Evolutionary conservation across 805 yeast genomes (phyloP), one percentile per base, ranked within the genome.

Genomic region (Wickerhamomyces canadensis): DNA sequence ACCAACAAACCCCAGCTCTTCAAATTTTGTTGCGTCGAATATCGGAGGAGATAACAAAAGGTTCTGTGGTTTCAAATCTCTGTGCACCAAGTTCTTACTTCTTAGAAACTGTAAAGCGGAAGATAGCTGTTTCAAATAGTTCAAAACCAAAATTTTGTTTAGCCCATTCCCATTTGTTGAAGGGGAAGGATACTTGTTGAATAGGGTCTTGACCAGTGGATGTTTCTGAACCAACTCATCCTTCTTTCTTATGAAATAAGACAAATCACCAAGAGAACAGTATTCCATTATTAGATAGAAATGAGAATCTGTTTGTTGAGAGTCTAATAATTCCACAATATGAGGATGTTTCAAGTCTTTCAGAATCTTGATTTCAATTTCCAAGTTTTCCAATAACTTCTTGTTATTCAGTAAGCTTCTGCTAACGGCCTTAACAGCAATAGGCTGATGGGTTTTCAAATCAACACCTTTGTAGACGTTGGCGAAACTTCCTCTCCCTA

Each of bases 401-500:
- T 85, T 87, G 54, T 85, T 86, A 59, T 80, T 81, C 47, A 91
- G 72, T 52, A 86, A 80, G 18, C 87, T 76, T 38, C 94, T 72
- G 27, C 84, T 77, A 13, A 94, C 96, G 2, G 91, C 78, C 61
- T 91, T 91, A 55, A 91, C 76, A 9, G 98, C 98, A 29, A 91
- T 93, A 1, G 88, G 73, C 23, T 67, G 64, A 45, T 68, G 68
- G 4, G 74, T 68, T 31, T 64, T 59, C 14, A 65, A 59, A 51
- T 80, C 69, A 40, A 72, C 68, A 36, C 96, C 96, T 61, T 86
- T 88, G 67, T 84, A 91, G 19, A 93, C 98, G 44, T 81, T 83
- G 51, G 98, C 98, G 66, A 93, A 93, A 8, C 95, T 84, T 24
- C 98, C 98, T 51, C 84, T 79, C 18, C 98, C 98, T 37, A 93